Conservation (phyloP, 805 yeast genomes). For the Scheffersomyces stipitis region DNA sequence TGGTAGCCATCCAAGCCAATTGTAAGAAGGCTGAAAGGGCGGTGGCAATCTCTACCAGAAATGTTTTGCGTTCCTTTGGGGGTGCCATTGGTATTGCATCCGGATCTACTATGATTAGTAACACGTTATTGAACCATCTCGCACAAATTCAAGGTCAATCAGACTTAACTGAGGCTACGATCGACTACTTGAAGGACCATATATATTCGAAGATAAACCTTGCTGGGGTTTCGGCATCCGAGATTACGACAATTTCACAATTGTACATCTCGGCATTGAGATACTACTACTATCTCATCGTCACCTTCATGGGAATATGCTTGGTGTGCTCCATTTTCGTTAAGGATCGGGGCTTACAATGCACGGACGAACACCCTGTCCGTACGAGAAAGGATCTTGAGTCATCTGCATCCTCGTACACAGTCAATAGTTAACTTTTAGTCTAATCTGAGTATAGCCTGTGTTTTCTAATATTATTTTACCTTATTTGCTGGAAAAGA, state of each 20-base stretch:
- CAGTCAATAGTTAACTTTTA: too few relatives aligned
- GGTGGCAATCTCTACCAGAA: slow-evolving; percentile 56
- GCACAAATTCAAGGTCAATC: slow-evolving; percentile 2
- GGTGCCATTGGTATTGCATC: slow-evolving; percentile 62
- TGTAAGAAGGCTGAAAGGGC: slow-evolving; percentile 53
- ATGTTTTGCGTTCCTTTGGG: slow-evolving; percentile 57
- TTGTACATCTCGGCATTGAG: slow-evolving; percentile 21
- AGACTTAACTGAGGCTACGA: slow-evolving; percentile 13
- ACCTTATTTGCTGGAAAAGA: too few relatives aligned
- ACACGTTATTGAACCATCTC: slow-evolving; percentile 28
- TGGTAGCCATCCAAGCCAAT: slow-evolving; percentile 57
- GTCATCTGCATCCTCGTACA: slow-evolving; percentile 7
- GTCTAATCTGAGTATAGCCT: too few relatives aligned
- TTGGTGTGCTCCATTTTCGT: slow-evolving; percentile 25
- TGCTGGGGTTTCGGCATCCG: slow-evolving; percentile 17
- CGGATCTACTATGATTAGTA: slow-evolving; percentile 37
- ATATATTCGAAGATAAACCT: slow-evolving; percentile 30
- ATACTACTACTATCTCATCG: slow-evolving; percentile 19
- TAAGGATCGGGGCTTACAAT: slow-evolving; percentile 39
- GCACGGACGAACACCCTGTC: slow-evolving; percentile 28
- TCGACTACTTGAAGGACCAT: slow-evolving; percentile 9
- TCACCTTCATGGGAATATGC: slow-evolving; percentile 23
- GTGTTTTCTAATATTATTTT: too few relatives aligned
- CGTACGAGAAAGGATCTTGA: slow-evolving; percentile 5
- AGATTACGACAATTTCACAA: slow-evolving; percentile 11